These are phyloP conservation scores for Boletus sp. DNA, from an alignment of 1,284 basidiomycete genomes.

Conservation along the genomic window DNA sequence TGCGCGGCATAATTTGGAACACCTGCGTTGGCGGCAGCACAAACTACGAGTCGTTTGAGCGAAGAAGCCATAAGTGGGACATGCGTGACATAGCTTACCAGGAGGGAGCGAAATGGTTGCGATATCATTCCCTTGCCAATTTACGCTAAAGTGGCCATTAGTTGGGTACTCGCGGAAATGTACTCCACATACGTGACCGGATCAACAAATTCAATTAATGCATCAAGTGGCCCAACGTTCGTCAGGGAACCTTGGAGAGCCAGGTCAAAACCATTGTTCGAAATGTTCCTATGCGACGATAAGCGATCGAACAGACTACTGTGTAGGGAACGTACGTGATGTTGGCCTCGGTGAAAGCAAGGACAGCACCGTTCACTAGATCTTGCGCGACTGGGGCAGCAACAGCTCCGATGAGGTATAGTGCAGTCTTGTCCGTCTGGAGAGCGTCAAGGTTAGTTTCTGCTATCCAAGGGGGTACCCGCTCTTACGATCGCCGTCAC, in stretches of 20 bases:
- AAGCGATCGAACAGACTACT: slow-evolving; percentile 50
- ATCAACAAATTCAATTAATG: slow-evolving; percentile 56
- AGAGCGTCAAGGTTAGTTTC: neutral
- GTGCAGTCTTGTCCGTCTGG: slow-evolving; percentile 58
- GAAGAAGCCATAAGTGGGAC: neutral
- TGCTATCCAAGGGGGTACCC: neutral
- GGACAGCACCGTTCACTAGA: slow-evolving; percentile 56
- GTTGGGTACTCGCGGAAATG: neutral
- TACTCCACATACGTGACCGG: slow-evolving; percentile 43
- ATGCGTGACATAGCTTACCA: slow-evolving; percentile 31
- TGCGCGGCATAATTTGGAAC: slow-evolving; percentile 59
- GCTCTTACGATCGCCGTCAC: slow-evolving; percentile 54
- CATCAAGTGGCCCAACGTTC: slow-evolving; percentile 63
- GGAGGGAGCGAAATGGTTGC: slow-evolving; percentile 61
- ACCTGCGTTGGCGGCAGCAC: slow-evolving; percentile 63
- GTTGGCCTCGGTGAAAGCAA: slow-evolving; percentile 58
- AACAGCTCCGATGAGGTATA: slow-evolving; percentile 69
- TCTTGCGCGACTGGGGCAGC: slow-evolving; percentile 64
- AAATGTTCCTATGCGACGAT: slow-evolving; percentile 42
- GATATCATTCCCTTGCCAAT: slow-evolving; percentile 66
- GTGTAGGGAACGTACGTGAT: slow-evolving; percentile 44
- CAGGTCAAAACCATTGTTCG: slow-evolving; percentile 60
- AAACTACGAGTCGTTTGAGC: slow-evolving; percentile 42
- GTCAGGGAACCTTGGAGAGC: slow-evolving; percentile 56
- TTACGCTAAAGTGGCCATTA: slow-evolving; percentile 40